Evolutionary conservation across 371 early-diverging fungal species (phyloP), one percentile per base, ranked within the genome.

Genomic region (Mortierella sp.): DNA sequence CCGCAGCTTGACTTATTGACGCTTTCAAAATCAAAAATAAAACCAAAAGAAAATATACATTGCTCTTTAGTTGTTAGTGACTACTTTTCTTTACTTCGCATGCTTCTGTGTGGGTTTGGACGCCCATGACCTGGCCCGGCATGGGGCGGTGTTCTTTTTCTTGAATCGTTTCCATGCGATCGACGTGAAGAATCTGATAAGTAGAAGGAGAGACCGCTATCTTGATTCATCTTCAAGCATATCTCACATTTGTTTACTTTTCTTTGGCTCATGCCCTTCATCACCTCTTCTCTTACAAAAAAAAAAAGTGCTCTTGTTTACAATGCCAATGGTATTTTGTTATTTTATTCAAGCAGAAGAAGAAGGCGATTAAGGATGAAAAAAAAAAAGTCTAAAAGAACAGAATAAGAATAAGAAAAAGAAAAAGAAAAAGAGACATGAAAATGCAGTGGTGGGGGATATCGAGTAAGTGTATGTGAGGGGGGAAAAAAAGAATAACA

Each of bases 241-340:
- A n/a, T n/a, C 34, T 10, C 57, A 13, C 9, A 26, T 0, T 50
- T 43, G 43, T 16, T 70, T 70, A 3, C 28, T 19, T 10, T 11
- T 26, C n/a, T 10, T 2, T 26, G 11, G 0, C 26, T n/a, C 24
- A 11, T 55, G 3, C 0, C 55, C 26, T 11, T 48, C 16, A 71
- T 48, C n/a, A 13, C 13, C 48, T 46, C 13, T 46, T 13, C 43
- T 40, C 43, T 40, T 40, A 6, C 43, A 40, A 2, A 4, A 40
- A 2, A n/a, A n/a, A n/a, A 43, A 43, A 5, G 43, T 1, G 13
- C 13, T 46, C 48, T 46, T 46, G 13, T 46, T 31, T 59, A 59
- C 34, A 54, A n/a, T 16, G n/a, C 61, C 46, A 67, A 24, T 69
- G 73, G 69, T 71, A 71, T 74, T 74, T 76, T 59, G 59, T 4